Conservation (phyloP, 1,284 basidiomycete genomes). For the Ganoderma leucocontextum region DNA sequence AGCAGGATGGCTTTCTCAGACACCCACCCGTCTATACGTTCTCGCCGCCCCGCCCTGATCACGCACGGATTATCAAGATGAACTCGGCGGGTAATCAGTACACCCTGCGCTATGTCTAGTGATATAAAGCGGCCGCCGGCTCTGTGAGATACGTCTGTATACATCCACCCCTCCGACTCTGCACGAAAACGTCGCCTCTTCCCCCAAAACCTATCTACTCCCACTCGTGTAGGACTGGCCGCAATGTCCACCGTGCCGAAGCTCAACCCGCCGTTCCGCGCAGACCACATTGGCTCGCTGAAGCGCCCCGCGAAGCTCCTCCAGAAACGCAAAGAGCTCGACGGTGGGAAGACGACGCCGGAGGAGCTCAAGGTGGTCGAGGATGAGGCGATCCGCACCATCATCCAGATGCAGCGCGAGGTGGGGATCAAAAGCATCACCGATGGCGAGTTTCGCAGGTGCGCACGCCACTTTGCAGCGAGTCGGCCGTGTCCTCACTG, state of each 20-base stretch:
- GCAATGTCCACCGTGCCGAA: conserved; percentile 33
- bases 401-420: conserved; percentile 52
- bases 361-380: conserved; percentile 52
- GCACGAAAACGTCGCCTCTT: neutral
- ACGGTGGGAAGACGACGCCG: conserved; percentile 44
- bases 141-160: conserved; percentile 21
- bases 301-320: conserved; percentile 54
- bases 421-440: conserved; percentile 54
- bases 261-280: conserved; percentile 49
- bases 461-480: conserved; percentile 12
- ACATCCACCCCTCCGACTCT: conserved; percentile 5
- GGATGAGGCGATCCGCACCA: conserved; percentile 52
- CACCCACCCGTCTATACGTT: conserved; percentile 13
- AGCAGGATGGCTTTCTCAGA: conserved; percentile 2
- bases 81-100: conserved; percentile 25
- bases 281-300: conserved; percentile 55
- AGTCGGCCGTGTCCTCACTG: neutral
- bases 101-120: conserved; percentile 11
- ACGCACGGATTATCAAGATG: conserved; percentile 27
- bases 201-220: neutral
- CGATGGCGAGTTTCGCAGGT: conserved; percentile 58
- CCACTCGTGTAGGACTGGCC: too few species aligned
- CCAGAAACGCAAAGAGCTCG: conserved; percentile 47
- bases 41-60: conserved; percentile 23
- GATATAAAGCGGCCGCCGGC: conserved; percentile 27